Evolutionary conservation across 2,329 filamentous ascomycete genomes (phyloP).

Genomic region (Colletotrichum cereale): DNA sequence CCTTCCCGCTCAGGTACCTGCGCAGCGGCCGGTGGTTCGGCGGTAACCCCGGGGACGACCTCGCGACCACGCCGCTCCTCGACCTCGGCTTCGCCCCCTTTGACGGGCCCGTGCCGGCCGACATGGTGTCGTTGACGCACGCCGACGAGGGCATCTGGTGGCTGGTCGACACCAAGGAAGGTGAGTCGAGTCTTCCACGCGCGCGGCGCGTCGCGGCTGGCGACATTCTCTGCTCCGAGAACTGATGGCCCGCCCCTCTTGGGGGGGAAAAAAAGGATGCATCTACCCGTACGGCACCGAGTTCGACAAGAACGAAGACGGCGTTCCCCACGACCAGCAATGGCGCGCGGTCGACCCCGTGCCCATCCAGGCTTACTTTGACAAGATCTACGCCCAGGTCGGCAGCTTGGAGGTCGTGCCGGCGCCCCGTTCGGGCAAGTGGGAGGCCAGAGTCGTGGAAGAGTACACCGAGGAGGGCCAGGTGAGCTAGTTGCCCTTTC

Average conservation of each 20-base stretch:
- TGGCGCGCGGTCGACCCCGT: constrained; percentile 30
- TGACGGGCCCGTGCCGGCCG: constrained; percentile 36
- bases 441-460: constrained; percentile 35
- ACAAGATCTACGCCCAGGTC: constrained; percentile 32
- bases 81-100: constrained; percentile 38
- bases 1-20: constrained; percentile 37
- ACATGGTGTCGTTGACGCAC: constrained; percentile 38
- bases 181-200: constrained; percentile 11
- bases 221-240: neutral
- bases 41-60: constrained; percentile 2
- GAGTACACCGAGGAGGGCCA: constrained; percentile 35
- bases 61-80: constrained; percentile 28
- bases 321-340: constrained; percentile 22
- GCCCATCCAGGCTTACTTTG: constrained; percentile 32
- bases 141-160: constrained; percentile 38
- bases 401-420: constrained; percentile 36
- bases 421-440: constrained; percentile 34
- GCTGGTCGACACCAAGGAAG: constrained; percentile 35
- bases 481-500: no score
- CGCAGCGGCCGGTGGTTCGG: constrained; percentile 38
- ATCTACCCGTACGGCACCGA: constrained; percentile 38
- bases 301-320: constrained; percentile 15
- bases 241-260: neutral
- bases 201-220: neutral
- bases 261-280: constrained; percentile 1